Percentiles rank a stretch among this genome's conserved stretches.
Evolutionary conservation across 1,284 basidiomycete genomes (phyloP).

Genomic region (Schizopora paradoxa): DNA sequence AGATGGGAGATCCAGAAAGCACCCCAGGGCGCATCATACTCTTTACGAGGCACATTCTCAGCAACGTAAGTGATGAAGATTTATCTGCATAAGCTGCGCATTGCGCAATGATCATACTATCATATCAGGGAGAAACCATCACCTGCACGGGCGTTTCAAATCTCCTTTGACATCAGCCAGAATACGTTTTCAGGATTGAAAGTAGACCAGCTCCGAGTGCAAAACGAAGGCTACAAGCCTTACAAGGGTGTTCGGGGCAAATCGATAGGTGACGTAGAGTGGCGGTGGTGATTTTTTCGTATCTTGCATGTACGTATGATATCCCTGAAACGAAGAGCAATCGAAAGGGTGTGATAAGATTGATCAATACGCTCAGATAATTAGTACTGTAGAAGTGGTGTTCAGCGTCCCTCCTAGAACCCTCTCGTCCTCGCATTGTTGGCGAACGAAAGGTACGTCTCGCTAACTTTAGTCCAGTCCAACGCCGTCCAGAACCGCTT

Average conservation of each 20-base stretch:
- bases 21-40: constrained; percentile 64
- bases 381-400: too few species aligned
- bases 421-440: background rate
- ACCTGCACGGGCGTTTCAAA: constrained; percentile 66
- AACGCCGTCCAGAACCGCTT: constrained; percentile 86
- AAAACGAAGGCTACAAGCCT: constrained; percentile 74
- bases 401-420: too few species aligned
- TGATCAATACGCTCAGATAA: too few species aligned
- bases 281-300: constrained; percentile 52
- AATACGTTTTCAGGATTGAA: constrained; percentile 77
- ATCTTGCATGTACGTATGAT: background rate
- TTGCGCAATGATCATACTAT: background rate
- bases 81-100: constrained; percentile 1
- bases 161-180: constrained; percentile 68
- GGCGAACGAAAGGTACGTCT: constrained; percentile 21
- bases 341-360: background rate
- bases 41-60: constrained; percentile 71
- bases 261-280: constrained; percentile 60
- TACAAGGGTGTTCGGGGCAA: constrained; percentile 63
- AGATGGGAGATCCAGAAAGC: constrained; percentile 75
- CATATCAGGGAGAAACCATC: constrained; percentile 35
- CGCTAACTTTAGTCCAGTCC: constrained; percentile 74
- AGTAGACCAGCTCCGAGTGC: constrained; percentile 82
- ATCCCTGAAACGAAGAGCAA: background rate
- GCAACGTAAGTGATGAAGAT: constrained; percentile 44